These are phyloP conservation scores for Penicillium longicatenatum DNA, from an alignment of 495 filamentous ascomycete species.

Conservation along the genomic window DNA sequence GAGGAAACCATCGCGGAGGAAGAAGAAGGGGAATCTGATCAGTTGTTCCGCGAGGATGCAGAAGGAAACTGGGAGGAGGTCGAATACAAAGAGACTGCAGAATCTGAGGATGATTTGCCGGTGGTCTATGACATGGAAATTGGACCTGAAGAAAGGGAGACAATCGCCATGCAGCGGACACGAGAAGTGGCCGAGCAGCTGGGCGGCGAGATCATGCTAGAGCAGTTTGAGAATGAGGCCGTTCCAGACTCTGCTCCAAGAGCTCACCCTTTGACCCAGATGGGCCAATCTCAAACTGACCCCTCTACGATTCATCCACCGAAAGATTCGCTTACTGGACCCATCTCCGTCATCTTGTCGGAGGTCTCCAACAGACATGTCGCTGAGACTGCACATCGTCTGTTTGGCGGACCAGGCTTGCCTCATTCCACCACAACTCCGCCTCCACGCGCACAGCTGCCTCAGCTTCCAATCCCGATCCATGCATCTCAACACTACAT, in stretches of 20 bases:
- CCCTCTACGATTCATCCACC: constrained; percentile 76
- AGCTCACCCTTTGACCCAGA: constrained; percentile 64
- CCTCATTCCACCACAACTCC: constrained; percentile 70
- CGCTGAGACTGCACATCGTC: constrained; percentile 61
- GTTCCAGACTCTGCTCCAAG: constrained; percentile 45
- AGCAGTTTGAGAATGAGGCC: constrained; percentile 52
- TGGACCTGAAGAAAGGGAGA: constrained; percentile 30
- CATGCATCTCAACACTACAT: constrained; percentile 71
- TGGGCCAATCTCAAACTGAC: constrained; percentile 64
- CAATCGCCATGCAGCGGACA: constrained; percentile 38
- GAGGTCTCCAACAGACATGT: constrained; percentile 74
- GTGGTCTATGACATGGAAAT: constrained; percentile 48
- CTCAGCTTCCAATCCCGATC: constrained; percentile 69
- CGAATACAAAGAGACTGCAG: constrained; percentile 39
- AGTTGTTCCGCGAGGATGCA: constrained; percentile 57
- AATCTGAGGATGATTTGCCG: constrained; percentile 29
- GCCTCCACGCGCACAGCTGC: constrained; percentile 46
- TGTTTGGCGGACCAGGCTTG: constrained; percentile 73
- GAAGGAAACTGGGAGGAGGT: constrained; percentile 64
- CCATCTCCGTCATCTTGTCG: constrained; percentile 64
- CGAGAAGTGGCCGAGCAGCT: constrained; percentile 49
- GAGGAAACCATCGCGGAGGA: constrained; percentile 30
- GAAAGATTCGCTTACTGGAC: constrained; percentile 61
- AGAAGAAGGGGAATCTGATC: constrained; percentile 36
- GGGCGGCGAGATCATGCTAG: constrained; percentile 49